A percentile compares a stretch with the other conserved stretches of the same genome.
phyloP scores from a whole-genome alignment of 257 asterid species.

The Lantana camara region DNA sequence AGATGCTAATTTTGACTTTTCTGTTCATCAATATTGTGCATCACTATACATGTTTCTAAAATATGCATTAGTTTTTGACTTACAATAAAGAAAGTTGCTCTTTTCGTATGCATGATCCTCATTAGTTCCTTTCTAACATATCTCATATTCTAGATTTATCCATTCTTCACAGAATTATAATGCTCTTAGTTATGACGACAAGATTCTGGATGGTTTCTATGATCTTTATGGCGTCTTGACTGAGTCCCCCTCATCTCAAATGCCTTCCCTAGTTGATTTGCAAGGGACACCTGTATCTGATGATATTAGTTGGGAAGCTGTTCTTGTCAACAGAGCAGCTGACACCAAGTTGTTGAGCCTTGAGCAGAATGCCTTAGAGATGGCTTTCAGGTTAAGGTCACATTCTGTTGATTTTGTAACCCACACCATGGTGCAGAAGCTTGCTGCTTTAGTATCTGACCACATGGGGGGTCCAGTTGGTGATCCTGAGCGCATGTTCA shows the following conservation, averaged over 20 bases:
- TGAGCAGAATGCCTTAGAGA: conserved; percentile 73
- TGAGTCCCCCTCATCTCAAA: conserved; percentile 70
- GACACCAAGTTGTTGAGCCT: conserved; percentile 81
- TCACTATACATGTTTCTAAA: conserved; percentile 10
- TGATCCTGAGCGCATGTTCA: conserved; percentile 78
- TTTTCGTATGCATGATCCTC: conserved; percentile 26
- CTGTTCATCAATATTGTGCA: conserved; percentile 4
- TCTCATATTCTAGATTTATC: conserved; percentile 82
- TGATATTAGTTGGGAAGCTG: conserved; percentile 82
- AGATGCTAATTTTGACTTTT: conserved; percentile 8
- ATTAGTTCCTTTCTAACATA: conserved; percentile 52
- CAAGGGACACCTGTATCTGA: conserved; percentile 77
- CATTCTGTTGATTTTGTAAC: conserved; percentile 41
- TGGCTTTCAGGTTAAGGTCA: conserved; percentile 56
- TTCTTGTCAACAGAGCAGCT: conserved; percentile 75
- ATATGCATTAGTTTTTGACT: conserved; percentile 22
- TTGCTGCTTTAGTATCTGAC: conserved; percentile 77
- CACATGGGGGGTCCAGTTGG: conserved; percentile 97
- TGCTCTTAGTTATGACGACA: conserved; percentile 95
- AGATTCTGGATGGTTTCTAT: conserved; percentile 93
- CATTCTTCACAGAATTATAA: conserved; percentile 93
- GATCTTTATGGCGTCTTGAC: conserved; percentile 77
- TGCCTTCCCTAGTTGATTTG: conserved; percentile 94
- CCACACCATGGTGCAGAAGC: conserved; percentile 60
- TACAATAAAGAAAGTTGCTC: conserved; percentile 12